Evolutionary conservation across 306 rosid species (phyloP), one percentile per base, ranked within the genome.

Genomic region (Cucurbita argyrosperma): DNA sequence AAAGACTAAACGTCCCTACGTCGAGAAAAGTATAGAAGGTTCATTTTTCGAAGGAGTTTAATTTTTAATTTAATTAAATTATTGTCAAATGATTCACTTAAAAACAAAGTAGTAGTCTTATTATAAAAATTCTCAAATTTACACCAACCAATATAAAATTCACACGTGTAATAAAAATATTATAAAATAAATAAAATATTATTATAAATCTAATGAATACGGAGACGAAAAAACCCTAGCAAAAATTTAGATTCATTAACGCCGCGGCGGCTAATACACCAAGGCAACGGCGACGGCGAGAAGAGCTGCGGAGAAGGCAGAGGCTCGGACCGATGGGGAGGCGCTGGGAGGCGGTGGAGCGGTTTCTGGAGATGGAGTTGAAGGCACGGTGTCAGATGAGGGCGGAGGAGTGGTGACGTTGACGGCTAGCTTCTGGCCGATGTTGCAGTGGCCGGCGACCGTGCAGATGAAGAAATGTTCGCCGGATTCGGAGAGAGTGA

Each of bases 391-490:
- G 43, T 30, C 43, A 8, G 76, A 14, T 30, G 76, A 72, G 21
- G 62, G 16, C 30, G 75, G 45, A 50, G 63, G 7, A 5, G 75
- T 10, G 50, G 60, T 15, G 18, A 51, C 76, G 35, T 52, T 72
- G 49, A 72, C 18, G 61, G 61, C 10, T 37, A 72, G 63, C 10
- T 72, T 72, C 50, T 72, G 76, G 12, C 76, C 76, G 49, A 4
- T 0, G 10, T 38, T 13, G 37, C 76, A 72, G 39, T 54, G 76
- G 62, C 63, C 37, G 21, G 62, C 0, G 51, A 51, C n/a, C 39
- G 38, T 39, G 37, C 63, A 72, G 49, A 54, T 72, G 76, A 15
- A 72, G 76, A 50, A 72, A 37, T 72, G 63, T 5, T 72, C 63
- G 35, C 76, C 76, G 63, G 63, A 4, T 10, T 52, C 49, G 26